Percentiles rank a stretch among this genome's conserved stretches.
phyloP scores from a whole-genome alignment of 1,284 basidiomycete species.

The Sporisorium iseilematis-ciliati region DNA sequence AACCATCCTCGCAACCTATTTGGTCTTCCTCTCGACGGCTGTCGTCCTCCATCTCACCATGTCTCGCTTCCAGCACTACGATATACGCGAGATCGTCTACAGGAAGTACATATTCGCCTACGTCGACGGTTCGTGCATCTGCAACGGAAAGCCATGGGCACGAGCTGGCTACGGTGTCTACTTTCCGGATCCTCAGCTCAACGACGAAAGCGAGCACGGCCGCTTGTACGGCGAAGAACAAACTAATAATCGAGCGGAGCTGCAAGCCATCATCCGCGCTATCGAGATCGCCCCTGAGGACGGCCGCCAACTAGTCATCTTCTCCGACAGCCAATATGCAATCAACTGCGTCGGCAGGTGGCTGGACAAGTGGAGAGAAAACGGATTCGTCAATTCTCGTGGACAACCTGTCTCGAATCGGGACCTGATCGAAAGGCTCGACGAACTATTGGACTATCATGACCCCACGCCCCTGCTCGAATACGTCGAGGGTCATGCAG shows the following conservation, averaged over 20 bases:
- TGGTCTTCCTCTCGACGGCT: no score
- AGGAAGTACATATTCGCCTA: constrained; percentile 73
- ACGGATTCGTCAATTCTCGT: constrained; percentile 73
- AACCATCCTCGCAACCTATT: no score
- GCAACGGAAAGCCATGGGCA: constrained; percentile 74
- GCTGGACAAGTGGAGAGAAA: constrained; percentile 76
- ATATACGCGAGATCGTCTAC: background rate
- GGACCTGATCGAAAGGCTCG: constrained; percentile 76
- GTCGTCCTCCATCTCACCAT: background rate
- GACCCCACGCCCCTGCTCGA: constrained; percentile 71
- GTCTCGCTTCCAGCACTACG: background rate
- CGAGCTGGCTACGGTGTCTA: constrained; percentile 64
- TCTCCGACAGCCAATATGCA: constrained; percentile 72
- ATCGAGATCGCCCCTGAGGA: constrained; percentile 76
- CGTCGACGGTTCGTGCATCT: constrained; percentile 82
- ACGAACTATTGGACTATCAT: constrained; percentile 39
- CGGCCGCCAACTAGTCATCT: constrained; percentile 75
- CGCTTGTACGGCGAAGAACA: constrained; percentile 80
- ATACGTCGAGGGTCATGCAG: constrained; percentile 80
- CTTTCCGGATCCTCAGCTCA: constrained; percentile 37
- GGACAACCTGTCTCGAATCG: constrained; percentile 77
- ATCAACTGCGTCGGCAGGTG: constrained; percentile 75
- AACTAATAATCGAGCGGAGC: constrained; percentile 88
- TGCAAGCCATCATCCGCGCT: constrained; percentile 82
- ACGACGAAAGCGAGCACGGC: constrained; percentile 78